These are phyloP conservation scores for Dictyostelium citrinum DNA, from an alignment of 78 protist species.

Conservation along the genomic window DNA sequence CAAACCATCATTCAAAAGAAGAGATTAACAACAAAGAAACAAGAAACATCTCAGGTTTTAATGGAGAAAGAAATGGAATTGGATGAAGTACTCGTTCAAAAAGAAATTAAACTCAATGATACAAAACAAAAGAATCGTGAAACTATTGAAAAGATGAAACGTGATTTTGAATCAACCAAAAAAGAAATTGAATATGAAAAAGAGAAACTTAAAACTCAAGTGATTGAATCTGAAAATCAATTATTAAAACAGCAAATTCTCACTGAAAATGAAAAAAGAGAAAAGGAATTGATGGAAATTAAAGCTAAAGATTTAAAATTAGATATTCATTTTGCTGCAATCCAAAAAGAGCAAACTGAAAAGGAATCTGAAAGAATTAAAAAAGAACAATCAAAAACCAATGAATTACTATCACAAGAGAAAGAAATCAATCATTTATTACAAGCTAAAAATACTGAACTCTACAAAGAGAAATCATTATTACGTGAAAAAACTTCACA, in stretches of 20 bases:
- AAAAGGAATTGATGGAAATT: not conserved
- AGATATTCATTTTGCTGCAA: slow-evolving; percentile 3
- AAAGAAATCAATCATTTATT: not conserved
- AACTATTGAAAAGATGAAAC: slow-evolving; percentile 29
- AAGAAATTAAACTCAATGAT: not conserved
- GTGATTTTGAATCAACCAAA: slow-evolving; percentile 27
- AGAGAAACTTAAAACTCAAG: not conserved
- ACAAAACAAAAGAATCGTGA: slow-evolving; percentile 14
- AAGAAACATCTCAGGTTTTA: not conserved
- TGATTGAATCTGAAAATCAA: not conserved
- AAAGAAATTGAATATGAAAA: slow-evolving; percentile 9
- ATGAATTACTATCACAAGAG: slow-evolving; percentile 2
- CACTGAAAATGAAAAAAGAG: slow-evolving; percentile 12
- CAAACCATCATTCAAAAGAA: slow-evolving; percentile 20
- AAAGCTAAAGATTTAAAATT: not conserved
- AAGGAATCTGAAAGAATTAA: not conserved
- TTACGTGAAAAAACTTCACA: not conserved
- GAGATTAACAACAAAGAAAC: not conserved
- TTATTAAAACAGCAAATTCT: not conserved
- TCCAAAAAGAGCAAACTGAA: slow-evolving; percentile 19
- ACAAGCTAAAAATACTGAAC: not conserved
- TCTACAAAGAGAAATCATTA: slow-evolving; percentile 10
- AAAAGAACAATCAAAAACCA: not conserved
- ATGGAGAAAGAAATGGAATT: slow-evolving; percentile 47
- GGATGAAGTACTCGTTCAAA: slow-evolving; percentile 30